These are phyloP conservation scores for Phaffomyces thermotolerans DNA, from an alignment of 805 yeast genomes.

Conservation along the genomic window DNA sequence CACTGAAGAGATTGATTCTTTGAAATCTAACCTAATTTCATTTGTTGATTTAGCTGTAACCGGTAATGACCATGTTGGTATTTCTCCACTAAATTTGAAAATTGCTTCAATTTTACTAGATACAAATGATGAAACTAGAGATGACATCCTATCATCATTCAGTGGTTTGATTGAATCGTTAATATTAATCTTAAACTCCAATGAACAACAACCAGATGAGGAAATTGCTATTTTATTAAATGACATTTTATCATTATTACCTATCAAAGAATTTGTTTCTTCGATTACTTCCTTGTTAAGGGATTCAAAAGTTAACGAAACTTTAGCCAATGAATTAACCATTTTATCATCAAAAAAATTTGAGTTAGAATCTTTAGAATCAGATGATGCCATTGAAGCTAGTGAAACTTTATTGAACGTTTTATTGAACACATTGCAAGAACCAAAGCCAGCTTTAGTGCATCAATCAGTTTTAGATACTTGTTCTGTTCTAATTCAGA, in stretches of 20 bases:
- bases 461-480: slow-evolving; percentile 68
- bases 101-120: slow-evolving; percentile 47
- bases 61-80: slow-evolving; percentile 30
- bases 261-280: slow-evolving; percentile 62
- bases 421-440: slow-evolving; percentile 33
- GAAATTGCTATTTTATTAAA: slow-evolving; percentile 45
- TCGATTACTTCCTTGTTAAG: slow-evolving; percentile 43
- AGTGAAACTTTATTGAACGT: slow-evolving; percentile 45
- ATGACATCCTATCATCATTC: slow-evolving; percentile 12
- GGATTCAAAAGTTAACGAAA: slow-evolving; percentile 29
- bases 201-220: slow-evolving; percentile 18
- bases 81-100: slow-evolving; percentile 46
- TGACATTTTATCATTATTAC: slow-evolving; percentile 60
- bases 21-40: slow-evolving; percentile 46
- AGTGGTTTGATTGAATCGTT: slow-evolving; percentile 17
- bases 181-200: slow-evolving; percentile 9
- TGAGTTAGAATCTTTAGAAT: slow-evolving; percentile 54
- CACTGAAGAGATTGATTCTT: slow-evolving; percentile 37
- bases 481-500: slow-evolving; percentile 52
- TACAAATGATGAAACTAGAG: slow-evolving; percentile 11
- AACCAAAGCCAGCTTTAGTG: slow-evolving; percentile 32
- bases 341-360: slow-evolving; percentile 60
- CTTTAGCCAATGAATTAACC: slow-evolving; percentile 55
- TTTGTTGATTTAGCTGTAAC: slow-evolving; percentile 42
- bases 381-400: slow-evolving; percentile 40